Conservation (phyloP, 345 rosid species). For the Gossypium ekmanianum region DNA sequence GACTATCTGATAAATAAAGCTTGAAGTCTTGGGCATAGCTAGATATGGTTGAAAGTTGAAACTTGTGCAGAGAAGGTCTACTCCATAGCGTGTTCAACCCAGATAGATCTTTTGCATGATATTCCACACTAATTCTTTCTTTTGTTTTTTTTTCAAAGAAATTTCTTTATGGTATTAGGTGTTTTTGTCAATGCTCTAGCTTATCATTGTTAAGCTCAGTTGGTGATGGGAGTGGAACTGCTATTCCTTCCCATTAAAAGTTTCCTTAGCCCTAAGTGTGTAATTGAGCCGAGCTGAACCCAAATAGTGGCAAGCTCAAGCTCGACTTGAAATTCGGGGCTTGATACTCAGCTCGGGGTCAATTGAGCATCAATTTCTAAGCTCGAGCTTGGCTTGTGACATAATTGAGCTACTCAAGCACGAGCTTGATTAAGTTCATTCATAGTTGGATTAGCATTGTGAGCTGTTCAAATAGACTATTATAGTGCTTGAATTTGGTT, state of each 20-base stretch:
- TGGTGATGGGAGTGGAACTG: neutral
- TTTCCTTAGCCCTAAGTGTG: neutral
- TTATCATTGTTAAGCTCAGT: neutral
- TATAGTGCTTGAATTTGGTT: no score
- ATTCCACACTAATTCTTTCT: neutral
- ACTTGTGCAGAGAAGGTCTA: neutral
- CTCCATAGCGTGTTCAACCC: neutral
- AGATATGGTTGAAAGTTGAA: neutral
- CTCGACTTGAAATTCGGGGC: no score
- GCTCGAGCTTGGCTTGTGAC: no score
- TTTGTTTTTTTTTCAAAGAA: neutral
- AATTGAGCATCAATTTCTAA: no score
- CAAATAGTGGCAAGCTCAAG: no score
- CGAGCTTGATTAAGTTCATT: no score
- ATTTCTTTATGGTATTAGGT: neutral
- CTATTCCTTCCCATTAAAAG: neutral
- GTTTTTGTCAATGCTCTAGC: neutral
- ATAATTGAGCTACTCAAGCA: no score
- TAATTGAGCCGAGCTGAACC: no score
- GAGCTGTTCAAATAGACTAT: no score
- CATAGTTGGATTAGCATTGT: no score
- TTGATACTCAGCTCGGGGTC: no score
- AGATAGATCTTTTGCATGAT: neutral
- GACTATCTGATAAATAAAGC: neutral
- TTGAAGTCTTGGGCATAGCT: neutral